Percentiles rank a stretch among this genome's conserved stretches.
Conservation (phyloP, 2,329 filamentous ascomycete species). For the Emydomyces testavorans region DNA sequence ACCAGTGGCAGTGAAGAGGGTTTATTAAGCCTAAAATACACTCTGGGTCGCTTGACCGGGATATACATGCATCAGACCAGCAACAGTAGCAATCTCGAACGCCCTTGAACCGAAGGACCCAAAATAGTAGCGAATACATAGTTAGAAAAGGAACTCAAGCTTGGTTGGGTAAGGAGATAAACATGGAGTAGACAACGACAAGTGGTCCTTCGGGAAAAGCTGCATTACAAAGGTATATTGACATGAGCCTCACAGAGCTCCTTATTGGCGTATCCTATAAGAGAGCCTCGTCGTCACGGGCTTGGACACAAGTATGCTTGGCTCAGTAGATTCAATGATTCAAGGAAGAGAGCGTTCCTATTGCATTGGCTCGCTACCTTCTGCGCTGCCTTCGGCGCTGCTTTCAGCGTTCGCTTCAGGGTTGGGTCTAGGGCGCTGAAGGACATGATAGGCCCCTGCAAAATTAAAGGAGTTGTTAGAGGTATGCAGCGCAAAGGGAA, state of each 20-base stretch:
- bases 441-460: conserved; percentile 1
- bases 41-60: neutral
- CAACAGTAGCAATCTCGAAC: too few relatives aligned
- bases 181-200: neutral
- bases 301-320: too few relatives aligned
- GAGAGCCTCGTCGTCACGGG: neutral
- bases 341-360: neutral
- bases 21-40: neutral
- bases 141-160: neutral
- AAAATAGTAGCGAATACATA: neutral
- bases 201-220: neutral
- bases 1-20: neutral
- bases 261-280: too few relatives aligned
- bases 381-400: neutral
- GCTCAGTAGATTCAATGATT: too few relatives aligned
- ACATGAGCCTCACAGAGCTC: neutral
- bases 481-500: neutral
- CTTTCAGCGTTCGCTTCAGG: neutral
- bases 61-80: neutral
- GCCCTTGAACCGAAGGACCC: neutral
- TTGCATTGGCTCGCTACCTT: neutral
- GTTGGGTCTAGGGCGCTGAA: neutral
- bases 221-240: neutral
- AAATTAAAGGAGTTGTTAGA: neutral
- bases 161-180: neutral